Percentiles rank a stretch among this genome's conserved stretches.
Conservation (phyloP, 2,329 filamentous ascomycete species). For the Fusarium drepaniforme region DNA sequence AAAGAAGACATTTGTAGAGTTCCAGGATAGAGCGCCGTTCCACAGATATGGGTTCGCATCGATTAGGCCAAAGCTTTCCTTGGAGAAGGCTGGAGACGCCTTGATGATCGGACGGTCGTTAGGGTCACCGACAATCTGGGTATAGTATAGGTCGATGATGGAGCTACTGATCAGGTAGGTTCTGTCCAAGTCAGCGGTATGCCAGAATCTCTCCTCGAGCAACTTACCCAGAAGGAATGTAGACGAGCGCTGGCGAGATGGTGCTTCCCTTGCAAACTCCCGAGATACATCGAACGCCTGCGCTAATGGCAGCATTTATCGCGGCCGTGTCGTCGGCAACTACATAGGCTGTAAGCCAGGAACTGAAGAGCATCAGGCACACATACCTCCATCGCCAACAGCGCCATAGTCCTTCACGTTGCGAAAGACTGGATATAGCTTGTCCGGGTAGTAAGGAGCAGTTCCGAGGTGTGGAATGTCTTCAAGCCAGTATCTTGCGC, state of each 20-base stretch:
- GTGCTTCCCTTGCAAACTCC: constrained; percentile 47
- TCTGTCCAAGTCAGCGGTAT: constrained; percentile 33
- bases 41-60: constrained; percentile 61
- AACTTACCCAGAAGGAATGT: constrained; percentile 52
- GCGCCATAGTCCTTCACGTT: constrained; percentile 48
- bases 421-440: constrained; percentile 45
- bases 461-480: constrained; percentile 43
- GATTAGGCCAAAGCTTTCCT: constrained; percentile 57
- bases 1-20: constrained; percentile 70
- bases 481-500: constrained; percentile 45
- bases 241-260: constrained; percentile 53
- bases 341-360: constrained; percentile 8
- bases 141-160: constrained; percentile 83
- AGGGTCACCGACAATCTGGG: constrained; percentile 81
- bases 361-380: not conserved
- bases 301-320: constrained; percentile 46
- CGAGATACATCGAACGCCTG: constrained; percentile 38
- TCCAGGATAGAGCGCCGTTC: constrained; percentile 57
- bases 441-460: constrained; percentile 46
- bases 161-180: constrained; percentile 80
- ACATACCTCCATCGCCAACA: constrained; percentile 45
- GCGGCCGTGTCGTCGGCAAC: constrained; percentile 44
- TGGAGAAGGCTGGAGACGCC: constrained; percentile 61
- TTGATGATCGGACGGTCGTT: constrained; percentile 67
- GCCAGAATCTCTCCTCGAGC: constrained; percentile 21